phyloP scores from a whole-genome alignment of 495 filamentous ascomycete genomes.

The Annulohypoxylon stygium region DNA sequence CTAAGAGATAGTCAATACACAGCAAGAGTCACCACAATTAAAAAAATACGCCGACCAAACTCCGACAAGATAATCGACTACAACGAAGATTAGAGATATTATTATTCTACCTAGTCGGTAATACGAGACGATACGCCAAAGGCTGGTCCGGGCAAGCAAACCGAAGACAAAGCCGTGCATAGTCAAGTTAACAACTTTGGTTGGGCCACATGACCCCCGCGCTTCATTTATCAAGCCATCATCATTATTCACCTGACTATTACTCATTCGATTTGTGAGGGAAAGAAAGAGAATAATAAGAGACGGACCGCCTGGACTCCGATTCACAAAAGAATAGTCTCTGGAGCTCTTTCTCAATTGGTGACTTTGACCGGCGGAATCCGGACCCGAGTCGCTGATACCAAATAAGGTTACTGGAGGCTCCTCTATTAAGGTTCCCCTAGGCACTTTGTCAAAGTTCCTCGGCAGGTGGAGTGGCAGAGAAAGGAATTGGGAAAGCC shows the following conservation, averaged over 20 bases:
- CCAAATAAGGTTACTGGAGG: slow-evolving; percentile 42
- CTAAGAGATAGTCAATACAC: slow-evolving; percentile 1
- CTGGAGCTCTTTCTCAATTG: slow-evolving; percentile 33
- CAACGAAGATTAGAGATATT: not conserved
- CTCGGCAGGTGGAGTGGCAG: slow-evolving; percentile 29
- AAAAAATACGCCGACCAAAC: slow-evolving; percentile 28
- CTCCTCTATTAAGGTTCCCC: slow-evolving; percentile 28
- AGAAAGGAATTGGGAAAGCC: slow-evolving; percentile 25
- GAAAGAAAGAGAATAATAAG: slow-evolving; percentile 32
- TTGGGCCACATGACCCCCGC: slow-evolving; percentile 41
- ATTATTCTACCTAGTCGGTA: not conserved
- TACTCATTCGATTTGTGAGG: slow-evolving; percentile 37
- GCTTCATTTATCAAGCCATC: slow-evolving; percentile 50
- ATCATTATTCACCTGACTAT: slow-evolving; percentile 47
- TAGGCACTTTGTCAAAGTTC: slow-evolving; percentile 33
- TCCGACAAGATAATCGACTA: slow-evolving; percentile 23
- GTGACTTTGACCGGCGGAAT: slow-evolving; percentile 39
- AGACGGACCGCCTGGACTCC: slow-evolving; percentile 22
- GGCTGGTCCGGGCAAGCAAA: slow-evolving; percentile 29
- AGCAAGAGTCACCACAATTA: slow-evolving; percentile 3
- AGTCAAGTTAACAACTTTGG: slow-evolving; percentile 26
- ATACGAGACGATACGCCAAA: slow-evolving; percentile 13
- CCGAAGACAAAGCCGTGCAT: slow-evolving; percentile 37
- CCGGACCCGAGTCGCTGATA: slow-evolving; percentile 39
- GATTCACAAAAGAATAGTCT: slow-evolving; percentile 25